Percentiles rank a stretch among this genome's conserved stretches.
phyloP scores from a whole-genome alignment of 257 asterid species.

The Anisodus acutangulus region DNA sequence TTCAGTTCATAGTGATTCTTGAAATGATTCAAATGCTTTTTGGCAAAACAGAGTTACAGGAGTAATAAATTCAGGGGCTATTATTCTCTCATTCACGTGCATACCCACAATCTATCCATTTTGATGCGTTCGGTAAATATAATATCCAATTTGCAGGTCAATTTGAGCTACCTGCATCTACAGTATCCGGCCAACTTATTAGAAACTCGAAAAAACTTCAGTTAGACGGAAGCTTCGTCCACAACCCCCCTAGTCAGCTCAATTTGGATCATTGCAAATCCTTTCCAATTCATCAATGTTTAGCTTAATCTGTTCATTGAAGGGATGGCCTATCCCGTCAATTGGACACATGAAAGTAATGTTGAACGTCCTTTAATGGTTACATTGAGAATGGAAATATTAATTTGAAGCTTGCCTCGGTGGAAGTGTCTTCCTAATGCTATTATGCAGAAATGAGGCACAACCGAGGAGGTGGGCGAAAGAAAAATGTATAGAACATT shows the following conservation, averaged over 20 bases:
- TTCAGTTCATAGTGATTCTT: constrained; percentile 25
- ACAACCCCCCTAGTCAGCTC: background rate
- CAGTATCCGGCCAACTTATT: too few relatives aligned
- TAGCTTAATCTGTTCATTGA: background rate
- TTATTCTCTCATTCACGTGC: background rate
- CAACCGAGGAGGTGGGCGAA: background rate
- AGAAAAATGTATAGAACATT: background rate
- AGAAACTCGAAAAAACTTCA: background rate
- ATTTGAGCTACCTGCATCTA: background rate
- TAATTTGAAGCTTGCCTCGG: background rate
- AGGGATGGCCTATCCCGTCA: background rate
- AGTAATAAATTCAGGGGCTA: background rate
- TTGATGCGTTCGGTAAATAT: background rate
- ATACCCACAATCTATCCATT: background rate
- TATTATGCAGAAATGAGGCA: background rate
- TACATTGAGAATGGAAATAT: background rate
- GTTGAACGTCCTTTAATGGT: background rate
- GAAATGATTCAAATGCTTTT: constrained; percentile 2
- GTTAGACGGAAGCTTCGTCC: too few relatives aligned
- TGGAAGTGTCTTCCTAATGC: background rate
- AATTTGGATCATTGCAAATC: background rate
- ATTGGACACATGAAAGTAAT: background rate
- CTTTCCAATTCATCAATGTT: background rate
- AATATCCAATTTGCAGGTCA: background rate
- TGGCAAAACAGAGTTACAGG: background rate